Evolutionary conservation across 2,329 filamentous ascomycete genomes (phyloP), one percentile per base, ranked within the genome.

Genomic region (Fusarium illudens): DNA sequence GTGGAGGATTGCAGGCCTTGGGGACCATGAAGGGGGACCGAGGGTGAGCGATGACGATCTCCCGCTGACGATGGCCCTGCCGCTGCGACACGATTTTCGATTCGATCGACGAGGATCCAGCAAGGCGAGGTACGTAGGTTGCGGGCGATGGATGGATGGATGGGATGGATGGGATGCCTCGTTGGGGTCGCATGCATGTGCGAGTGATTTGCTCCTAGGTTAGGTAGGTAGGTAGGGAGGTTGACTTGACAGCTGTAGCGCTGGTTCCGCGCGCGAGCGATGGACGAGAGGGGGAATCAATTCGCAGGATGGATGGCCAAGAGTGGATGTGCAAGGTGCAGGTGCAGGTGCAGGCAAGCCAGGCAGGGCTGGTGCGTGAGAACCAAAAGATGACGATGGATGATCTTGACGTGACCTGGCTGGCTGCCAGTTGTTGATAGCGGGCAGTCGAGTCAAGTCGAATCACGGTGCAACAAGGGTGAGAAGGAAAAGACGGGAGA

Each of bases 1-100:
- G 58, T 36, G 37, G 30, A 48, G 34, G 58, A 51, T 58, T 42
- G 53, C 34, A 58, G 29, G 37, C 20, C 9, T 29, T 19, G 49
- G 49, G 32, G 49, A 32, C 20, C 27, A 19, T 29, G 44, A 22
- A 48, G 39, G 57, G 22, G 33, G 50, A 32, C 34, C 19, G 51
- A 51, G 30, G 32, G 13, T 51, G 42, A 62, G 52, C 62, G 59
- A 58, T 44, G 69, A 62, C 69, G 70, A 72, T 72, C 70, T 72
- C 70, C 70, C 69, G 70, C 62, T 69, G 64, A 66, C 64, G 66
- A 71, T 60, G 58, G 48, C 59, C 60, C 52, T 54, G 36, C 44
- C 48, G 51, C 32, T 58, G 48, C 62, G 51, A 67, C 46, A 50
- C 62, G 67, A 67, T 70, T 61, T 51, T 62, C 63, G 61, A 65